These are phyloP conservation scores for Bullera alba DNA, from an alignment of 768 basidiomycete genomes.

Conservation along the genomic window DNA sequence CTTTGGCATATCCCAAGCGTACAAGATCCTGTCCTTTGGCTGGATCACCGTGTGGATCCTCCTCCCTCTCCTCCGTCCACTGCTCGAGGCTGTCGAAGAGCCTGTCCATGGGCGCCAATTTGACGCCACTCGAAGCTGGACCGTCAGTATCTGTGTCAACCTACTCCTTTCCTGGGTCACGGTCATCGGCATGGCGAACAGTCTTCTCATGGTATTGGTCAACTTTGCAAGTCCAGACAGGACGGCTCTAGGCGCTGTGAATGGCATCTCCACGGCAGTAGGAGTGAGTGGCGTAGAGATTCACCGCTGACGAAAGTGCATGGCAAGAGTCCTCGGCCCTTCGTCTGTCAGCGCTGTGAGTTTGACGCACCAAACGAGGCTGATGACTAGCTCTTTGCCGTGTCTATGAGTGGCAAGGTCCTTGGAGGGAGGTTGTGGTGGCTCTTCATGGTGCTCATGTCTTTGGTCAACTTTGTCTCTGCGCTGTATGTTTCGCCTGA, in stretches of 20 bases:
- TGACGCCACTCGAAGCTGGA: conserved; percentile 22
- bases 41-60: conserved; percentile 37
- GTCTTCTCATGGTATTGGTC: conserved; percentile 40
- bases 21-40: conserved; percentile 37
- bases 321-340: conserved; percentile 42
- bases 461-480: conserved; percentile 32
- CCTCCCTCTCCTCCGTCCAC: conserved; percentile 29
- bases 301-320: conserved; percentile 17
- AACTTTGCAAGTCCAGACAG: conserved; percentile 38
- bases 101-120: conserved; percentile 7
- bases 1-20: conserved; percentile 31
- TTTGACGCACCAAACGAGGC: not conserved
- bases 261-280: conserved; percentile 39
- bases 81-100: conserved; percentile 32
- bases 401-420: conserved; percentile 39
- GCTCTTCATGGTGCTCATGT: conserved; percentile 43
- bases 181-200: conserved; percentile 27
- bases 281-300: conserved; percentile 19
- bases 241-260: conserved; percentile 40
- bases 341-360: conserved; percentile 35
- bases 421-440: conserved; percentile 43
- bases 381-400: conserved; percentile 29
- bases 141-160: conserved; percentile 30
- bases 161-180: conserved; percentile 34
- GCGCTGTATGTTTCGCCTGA: conserved; percentile 27